These are phyloP conservation scores for Senna siamea DNA, from an alignment of 306 rosid species.

Conservation along the genomic window DNA sequence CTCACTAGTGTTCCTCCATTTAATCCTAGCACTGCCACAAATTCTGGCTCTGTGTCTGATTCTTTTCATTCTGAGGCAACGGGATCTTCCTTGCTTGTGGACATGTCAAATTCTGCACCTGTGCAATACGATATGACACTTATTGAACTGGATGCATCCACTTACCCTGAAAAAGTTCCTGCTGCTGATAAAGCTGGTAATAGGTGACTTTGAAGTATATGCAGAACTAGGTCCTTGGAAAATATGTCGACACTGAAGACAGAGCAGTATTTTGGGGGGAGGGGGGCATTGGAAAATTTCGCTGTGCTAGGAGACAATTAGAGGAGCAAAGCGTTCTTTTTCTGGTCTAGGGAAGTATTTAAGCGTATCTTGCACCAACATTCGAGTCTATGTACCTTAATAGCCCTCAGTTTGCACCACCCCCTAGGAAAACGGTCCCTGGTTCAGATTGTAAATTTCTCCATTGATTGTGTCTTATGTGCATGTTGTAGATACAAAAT, in stretches of 20 bases:
- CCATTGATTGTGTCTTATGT: slow-evolving; percentile 50
- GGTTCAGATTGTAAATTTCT: slow-evolving; percentile 47
- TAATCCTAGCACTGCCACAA: slow-evolving; percentile 55
- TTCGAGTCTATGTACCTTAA: slow-evolving; percentile 36
- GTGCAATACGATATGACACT: slow-evolving; percentile 79
- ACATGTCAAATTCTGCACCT: slow-evolving; percentile 56
- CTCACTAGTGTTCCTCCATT: slow-evolving; percentile 73
- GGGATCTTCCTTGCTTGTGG: slow-evolving; percentile 85
- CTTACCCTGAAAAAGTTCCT: slow-evolving; percentile 80
- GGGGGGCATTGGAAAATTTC: slow-evolving; percentile 28
- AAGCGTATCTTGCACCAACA: slow-evolving; percentile 39
- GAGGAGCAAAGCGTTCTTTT: slow-evolving; percentile 40
- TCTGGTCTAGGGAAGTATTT: slow-evolving; percentile 37
- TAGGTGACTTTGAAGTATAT: slow-evolving; percentile 48
- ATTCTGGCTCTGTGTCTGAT: slow-evolving; percentile 45
- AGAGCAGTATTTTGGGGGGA: slow-evolving; percentile 16
- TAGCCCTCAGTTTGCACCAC: slow-evolving; percentile 29
- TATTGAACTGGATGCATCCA: slow-evolving; percentile 78
- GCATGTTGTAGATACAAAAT: slow-evolving; percentile 64
- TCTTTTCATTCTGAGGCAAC: slow-evolving; percentile 50
- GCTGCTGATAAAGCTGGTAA: slow-evolving; percentile 59
- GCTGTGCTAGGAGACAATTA: slow-evolving; percentile 40
- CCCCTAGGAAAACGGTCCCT: slow-evolving; percentile 33
- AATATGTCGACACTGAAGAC: slow-evolving; percentile 28
- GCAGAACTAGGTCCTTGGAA: slow-evolving; percentile 37